These are phyloP conservation scores for Bolboschoenoplectus hybrid DNA, from an alignment of 202 grass and related monocot genomes.

Conservation along the genomic window DNA sequence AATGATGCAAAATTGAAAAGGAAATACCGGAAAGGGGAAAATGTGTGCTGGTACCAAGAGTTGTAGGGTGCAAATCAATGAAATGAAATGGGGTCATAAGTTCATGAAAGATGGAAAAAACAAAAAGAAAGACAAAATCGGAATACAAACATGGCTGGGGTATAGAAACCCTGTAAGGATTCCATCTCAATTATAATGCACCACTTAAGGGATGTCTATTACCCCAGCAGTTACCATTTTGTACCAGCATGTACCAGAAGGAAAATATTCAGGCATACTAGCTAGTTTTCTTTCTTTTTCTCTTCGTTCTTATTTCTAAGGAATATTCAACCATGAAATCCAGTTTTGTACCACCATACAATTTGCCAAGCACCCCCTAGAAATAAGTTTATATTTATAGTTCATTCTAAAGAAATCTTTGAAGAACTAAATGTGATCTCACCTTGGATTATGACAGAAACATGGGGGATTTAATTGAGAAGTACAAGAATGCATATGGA, in stretches of 20 bases:
- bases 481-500: conserved; percentile 49
- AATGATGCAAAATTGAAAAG: not conserved
- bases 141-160: not conserved
- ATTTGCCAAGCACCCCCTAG: not conserved
- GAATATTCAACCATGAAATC: not conserved
- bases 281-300: not conserved
- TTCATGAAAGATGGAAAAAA: not conserved
- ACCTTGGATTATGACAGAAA: conserved; percentile 53
- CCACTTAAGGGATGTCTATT: not conserved
- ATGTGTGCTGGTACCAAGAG: not conserved
- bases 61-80: not conserved
- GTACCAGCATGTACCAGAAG: not conserved
- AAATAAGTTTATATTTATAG: not conserved
- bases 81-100: not conserved
- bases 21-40: not conserved
- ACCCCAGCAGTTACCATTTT: not conserved
- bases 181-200: conserved; percentile 22
- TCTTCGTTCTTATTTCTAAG: not conserved
- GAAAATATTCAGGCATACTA: not conserved
- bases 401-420: not conserved
- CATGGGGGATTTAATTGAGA: conserved; percentile 69
- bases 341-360: not conserved
- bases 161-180: not conserved
- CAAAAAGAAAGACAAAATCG: not conserved
- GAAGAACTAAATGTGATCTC: not conserved